phyloP scores from a whole-genome alignment of 371 early-diverging fungal genomes.

The Dichotomocladium elegans region DNA sequence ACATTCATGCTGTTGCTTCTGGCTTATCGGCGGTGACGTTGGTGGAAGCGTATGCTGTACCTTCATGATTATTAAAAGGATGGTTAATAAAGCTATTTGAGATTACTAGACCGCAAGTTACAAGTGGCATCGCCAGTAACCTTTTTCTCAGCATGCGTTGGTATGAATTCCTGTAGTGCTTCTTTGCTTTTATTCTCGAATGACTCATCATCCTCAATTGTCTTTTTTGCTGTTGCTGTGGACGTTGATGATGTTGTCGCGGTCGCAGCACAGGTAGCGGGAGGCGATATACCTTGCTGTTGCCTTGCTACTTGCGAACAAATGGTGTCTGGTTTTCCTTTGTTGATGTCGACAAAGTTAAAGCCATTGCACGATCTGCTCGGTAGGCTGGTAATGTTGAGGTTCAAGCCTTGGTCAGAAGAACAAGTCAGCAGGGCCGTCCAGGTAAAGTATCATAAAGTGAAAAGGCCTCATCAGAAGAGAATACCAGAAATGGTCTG shows the following conservation, averaged over 20 bases:
- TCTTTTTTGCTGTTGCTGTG: not conserved
- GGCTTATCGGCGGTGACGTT: not conserved
- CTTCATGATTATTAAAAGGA: not conserved
- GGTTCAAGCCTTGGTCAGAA: not conserved
- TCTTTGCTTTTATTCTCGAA: constrained; percentile 2
- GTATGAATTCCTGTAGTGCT: constrained; percentile 4
- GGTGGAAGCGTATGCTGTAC: not conserved
- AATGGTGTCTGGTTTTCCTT: not conserved
- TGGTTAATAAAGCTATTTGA: no score
- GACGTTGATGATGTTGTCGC: not conserved
- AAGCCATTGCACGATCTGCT: not conserved
- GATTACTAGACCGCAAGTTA: not conserved
- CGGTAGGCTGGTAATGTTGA: not conserved
- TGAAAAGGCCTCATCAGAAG: constrained; percentile 4
- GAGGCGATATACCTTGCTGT: not conserved
- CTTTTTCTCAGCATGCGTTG: constrained; percentile 5
- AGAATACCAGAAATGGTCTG: constrained; percentile 15
- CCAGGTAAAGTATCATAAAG: not conserved
- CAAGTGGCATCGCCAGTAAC: not conserved
- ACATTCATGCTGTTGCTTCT: not conserved
- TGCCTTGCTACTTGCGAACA: no score
- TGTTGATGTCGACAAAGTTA: not conserved
- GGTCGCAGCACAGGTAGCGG: not conserved
- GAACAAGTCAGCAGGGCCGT: not conserved
- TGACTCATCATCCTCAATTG: not conserved